These are phyloP conservation scores for Acmispon strigosus DNA, from an alignment of 306 rosid genomes.

Conservation along the genomic window DNA sequence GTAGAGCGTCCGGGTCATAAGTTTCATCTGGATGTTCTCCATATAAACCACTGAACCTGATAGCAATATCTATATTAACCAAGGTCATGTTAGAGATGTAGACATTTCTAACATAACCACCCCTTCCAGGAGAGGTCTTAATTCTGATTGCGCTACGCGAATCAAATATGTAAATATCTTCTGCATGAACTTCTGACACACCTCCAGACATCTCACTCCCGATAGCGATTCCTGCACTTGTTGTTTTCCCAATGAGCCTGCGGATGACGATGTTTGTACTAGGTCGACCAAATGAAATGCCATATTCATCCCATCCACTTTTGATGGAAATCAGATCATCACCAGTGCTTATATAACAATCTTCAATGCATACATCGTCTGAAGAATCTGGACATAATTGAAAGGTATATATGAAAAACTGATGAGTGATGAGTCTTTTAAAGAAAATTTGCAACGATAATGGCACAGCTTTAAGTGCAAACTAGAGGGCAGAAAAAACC, in stretches of 20 bases:
- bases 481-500: neutral
- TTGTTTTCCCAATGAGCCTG: slow-evolving; percentile 42
- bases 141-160: slow-evolving; percentile 44
- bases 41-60: slow-evolving; percentile 56
- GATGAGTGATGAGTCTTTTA: neutral
- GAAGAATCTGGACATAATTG: slow-evolving; percentile 53
- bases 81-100: slow-evolving; percentile 48
- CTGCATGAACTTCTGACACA: slow-evolving; percentile 60
- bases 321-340: slow-evolving; percentile 68
- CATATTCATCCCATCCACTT: slow-evolving; percentile 86
- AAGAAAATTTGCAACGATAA: neutral
- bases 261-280: slow-evolving; percentile 51
- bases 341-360: slow-evolving; percentile 73
- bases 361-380: slow-evolving; percentile 65
- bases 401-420: slow-evolving; percentile 20
- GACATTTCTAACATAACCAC: slow-evolving; percentile 64
- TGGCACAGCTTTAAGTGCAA: neutral
- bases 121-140: slow-evolving; percentile 75
- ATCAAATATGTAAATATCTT: slow-evolving; percentile 44
- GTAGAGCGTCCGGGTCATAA: slow-evolving; percentile 51
- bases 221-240: slow-evolving; percentile 57
- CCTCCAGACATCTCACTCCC: slow-evolving; percentile 95
- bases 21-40: slow-evolving; percentile 67
- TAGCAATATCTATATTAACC: slow-evolving; percentile 47
- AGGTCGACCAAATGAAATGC: slow-evolving; percentile 59